Conservation (phyloP, 805 yeast genomes). For the Sugiyamaella marilandica region DNA sequence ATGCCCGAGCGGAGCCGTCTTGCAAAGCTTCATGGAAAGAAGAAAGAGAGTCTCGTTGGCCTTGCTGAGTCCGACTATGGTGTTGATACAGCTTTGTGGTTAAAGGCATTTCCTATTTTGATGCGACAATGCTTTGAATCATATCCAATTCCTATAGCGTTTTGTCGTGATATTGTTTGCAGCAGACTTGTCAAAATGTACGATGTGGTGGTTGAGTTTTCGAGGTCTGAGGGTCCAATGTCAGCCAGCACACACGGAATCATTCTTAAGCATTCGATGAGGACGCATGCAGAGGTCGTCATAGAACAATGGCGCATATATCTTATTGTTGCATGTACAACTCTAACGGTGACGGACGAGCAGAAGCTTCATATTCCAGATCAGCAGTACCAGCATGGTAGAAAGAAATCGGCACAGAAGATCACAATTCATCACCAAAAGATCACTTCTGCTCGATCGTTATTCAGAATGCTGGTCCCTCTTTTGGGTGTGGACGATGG, state of each 20-base stretch:
- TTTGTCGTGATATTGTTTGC: constrained; percentile 88
- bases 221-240: constrained; percentile 18
- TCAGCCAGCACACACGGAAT: constrained; percentile 18
- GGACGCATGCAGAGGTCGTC: constrained; percentile 58
- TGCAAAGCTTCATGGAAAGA: constrained; percentile 51
- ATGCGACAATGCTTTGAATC: constrained; percentile 65
- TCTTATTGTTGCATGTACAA: constrained; percentile 85
- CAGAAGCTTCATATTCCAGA: constrained; percentile 68
- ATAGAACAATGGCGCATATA: constrained; percentile 87
- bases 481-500: constrained; percentile 65
- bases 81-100: constrained; percentile 95
- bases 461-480: constrained; percentile 84
- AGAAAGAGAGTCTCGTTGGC: constrained; percentile 63
- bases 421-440: constrained; percentile 83
- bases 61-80: constrained; percentile 91
- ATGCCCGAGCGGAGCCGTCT: constrained; percentile 73
- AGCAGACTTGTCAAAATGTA: constrained; percentile 77
- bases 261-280: constrained; percentile 28
- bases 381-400: constrained; percentile 43
- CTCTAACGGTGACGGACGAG: constrained; percentile 83
- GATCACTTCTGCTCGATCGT: constrained; percentile 86
- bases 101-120: constrained; percentile 74
- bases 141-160: constrained; percentile 91
- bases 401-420: constrained; percentile 74
- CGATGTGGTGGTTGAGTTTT: constrained; percentile 30